phyloP scores from a whole-genome alignment of 139 green algal species.

The Tetradesmus lagerheimii region DNA sequence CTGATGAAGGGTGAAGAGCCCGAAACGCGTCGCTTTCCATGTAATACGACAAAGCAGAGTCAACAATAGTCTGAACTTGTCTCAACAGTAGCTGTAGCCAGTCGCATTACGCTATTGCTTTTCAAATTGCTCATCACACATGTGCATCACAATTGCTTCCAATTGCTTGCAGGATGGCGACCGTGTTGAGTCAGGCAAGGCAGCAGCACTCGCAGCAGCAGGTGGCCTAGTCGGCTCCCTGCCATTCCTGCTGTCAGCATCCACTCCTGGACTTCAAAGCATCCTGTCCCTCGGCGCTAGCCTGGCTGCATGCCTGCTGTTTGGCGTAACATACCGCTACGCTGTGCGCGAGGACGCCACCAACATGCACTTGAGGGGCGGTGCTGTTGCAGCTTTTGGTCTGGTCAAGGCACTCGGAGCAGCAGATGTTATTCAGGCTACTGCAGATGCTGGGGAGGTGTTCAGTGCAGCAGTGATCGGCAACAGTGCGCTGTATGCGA shows the following conservation, averaged over 20 bases:
- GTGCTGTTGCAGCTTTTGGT: conserved; percentile 74
- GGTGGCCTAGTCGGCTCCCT: conserved; percentile 60
- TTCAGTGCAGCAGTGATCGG: conserved; percentile 58
- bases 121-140: too few relatives aligned
- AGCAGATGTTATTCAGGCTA: conserved; percentile 30
- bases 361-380: conserved; percentile 62
- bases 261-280: neutral
- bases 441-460: conserved; percentile 18
- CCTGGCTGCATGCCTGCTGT: conserved; percentile 61
- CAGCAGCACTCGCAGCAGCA: conserved; percentile 54
- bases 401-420: conserved; percentile 64
- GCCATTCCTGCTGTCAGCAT: conserved; percentile 53
- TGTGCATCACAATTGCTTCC: too few relatives aligned
- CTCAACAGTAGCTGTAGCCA: too few relatives aligned
- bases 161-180: conserved; percentile 62
- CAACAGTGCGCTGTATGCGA: conserved; percentile 59
- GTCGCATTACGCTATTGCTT: too few relatives aligned
- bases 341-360: conserved; percentile 5
- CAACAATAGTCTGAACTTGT: too few relatives aligned
- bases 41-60: too few relatives aligned
- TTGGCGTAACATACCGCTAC: conserved; percentile 75
- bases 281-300: conserved; percentile 50
- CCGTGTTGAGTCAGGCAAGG: conserved; percentile 72
- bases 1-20: too few relatives aligned
- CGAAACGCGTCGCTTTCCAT: too few relatives aligned